Evolutionary conservation across 305 asterid genomes (phyloP).

Genomic region (Lippia alba): DNA sequence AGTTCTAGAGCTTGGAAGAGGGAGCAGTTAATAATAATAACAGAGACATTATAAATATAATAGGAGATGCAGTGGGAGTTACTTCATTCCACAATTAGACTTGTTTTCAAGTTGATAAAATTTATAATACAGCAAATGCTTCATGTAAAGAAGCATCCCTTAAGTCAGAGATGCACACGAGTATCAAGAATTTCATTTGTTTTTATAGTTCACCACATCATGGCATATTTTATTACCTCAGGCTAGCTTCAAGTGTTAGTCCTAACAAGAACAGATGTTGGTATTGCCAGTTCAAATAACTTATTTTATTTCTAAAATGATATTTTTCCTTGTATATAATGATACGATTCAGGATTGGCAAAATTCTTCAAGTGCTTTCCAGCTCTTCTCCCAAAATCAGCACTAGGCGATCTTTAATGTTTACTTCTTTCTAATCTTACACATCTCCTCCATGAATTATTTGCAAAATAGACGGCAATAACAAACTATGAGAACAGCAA

Average conservation of each 20-base stretch:
- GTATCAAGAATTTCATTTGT: neutral
- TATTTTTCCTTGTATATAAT: neutral
- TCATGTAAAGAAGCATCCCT: slow-evolving; percentile 21
- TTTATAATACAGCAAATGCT: slow-evolving; percentile 1
- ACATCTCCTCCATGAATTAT: neutral
- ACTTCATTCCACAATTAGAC: neutral
- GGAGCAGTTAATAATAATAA: neutral
- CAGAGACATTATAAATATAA: neutral
- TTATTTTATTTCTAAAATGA: slow-evolving; percentile 9
- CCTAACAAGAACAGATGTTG: slow-evolving; percentile 5
- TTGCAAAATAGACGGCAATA: neutral
- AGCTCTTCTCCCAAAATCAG: slow-evolving; percentile 11
- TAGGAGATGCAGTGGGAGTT: slow-evolving; percentile 2
- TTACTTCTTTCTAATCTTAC: neutral
- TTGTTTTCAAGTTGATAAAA: slow-evolving; percentile 6
- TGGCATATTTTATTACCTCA: neutral
- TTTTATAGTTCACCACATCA: slow-evolving; percentile 15
- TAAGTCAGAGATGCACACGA: slow-evolving; percentile 6
- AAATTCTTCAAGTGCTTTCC: slow-evolving; percentile 5
- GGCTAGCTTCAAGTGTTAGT: slow-evolving; percentile 21
- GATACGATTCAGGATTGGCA: neutral
- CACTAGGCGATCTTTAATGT: slow-evolving; percentile 1
- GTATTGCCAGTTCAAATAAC: slow-evolving; percentile 9
- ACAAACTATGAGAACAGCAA: slow-evolving; percentile 18
- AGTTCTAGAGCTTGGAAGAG: neutral